Conservation (phyloP, 2,329 filamentous ascomycete species). For the Westerdykella sp. region DNA sequence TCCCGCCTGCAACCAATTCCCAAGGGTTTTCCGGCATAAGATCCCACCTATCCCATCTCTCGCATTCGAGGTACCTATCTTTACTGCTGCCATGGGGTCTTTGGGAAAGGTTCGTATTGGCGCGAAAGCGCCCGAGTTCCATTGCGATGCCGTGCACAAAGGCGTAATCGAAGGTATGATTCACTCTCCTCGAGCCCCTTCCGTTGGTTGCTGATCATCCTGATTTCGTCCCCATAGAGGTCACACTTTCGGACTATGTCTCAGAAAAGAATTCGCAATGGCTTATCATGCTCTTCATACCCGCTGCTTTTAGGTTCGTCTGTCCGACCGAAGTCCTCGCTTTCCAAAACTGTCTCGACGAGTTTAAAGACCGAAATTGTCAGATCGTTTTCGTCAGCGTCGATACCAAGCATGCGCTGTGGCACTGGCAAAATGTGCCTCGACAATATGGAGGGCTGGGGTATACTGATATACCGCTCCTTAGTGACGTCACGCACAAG, state of each 20-base stretch:
- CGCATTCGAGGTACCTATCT: too few relatives aligned
- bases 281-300: constrained; percentile 29
- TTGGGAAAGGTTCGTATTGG: constrained; percentile 22
- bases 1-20: too few relatives aligned
- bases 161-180: constrained; percentile 17
- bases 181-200: not conserved
- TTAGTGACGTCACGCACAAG: constrained; percentile 24
- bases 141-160: constrained; percentile 21
- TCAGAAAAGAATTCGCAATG: constrained; percentile 9
- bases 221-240: constrained; percentile 13
- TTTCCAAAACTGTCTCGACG: constrained; percentile 24
- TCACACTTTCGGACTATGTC: constrained; percentile 19
- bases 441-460: constrained; percentile 25
- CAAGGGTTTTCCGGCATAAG: too few relatives aligned
- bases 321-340: constrained; percentile 28
- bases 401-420: constrained; percentile 27
- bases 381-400: constrained; percentile 23
- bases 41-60: too few relatives aligned
- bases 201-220: not conserved
- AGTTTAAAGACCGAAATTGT: constrained; percentile 23
- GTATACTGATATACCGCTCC: constrained; percentile 20
- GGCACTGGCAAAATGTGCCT: constrained; percentile 28
- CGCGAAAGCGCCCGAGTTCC: constrained; percentile 21
- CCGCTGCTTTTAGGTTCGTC: constrained; percentile 28
- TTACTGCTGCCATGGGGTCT: constrained; percentile 10